A percentile compares a stretch with the other conserved stretches of the same genome.
phyloP scores from a whole-genome alignment of 768 basidiomycete species.

The Trametes maxima region DNA sequence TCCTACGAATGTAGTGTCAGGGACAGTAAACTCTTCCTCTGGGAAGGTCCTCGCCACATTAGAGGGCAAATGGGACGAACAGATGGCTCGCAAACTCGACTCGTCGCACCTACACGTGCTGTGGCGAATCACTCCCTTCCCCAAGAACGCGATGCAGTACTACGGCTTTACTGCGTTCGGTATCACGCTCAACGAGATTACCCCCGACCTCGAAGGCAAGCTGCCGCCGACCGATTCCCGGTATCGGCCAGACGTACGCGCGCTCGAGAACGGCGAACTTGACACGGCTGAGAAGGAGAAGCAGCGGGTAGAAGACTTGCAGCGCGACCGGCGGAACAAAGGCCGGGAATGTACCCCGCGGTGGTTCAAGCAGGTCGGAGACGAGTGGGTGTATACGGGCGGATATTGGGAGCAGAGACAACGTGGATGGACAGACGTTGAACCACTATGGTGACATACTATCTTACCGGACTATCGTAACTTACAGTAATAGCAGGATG shows the following conservation, averaged over 20 bases:
- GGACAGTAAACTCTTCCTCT: slow-evolving; percentile 53
- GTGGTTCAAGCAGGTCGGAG: slow-evolving; percentile 74
- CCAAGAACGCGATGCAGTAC: slow-evolving; percentile 66
- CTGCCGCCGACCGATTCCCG: slow-evolving; percentile 84
- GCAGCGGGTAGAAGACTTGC: slow-evolving; percentile 68
- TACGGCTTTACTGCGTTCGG: slow-evolving; percentile 86
- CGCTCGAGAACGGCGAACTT: slow-evolving; percentile 76
- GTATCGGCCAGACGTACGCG: slow-evolving; percentile 77
- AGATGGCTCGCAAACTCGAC: slow-evolving; percentile 68
- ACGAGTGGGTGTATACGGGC: slow-evolving; percentile 77
- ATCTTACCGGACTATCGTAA: slow-evolving; percentile 14
- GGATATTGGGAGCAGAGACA: slow-evolving; percentile 83
- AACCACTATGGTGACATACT: slow-evolving; percentile 62
- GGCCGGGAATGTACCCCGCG: slow-evolving; percentile 63
- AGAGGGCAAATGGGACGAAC: slow-evolving; percentile 93
- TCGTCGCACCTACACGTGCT: slow-evolving; percentile 70
- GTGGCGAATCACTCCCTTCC: slow-evolving; percentile 77
- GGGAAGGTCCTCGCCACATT: slow-evolving; percentile 61
- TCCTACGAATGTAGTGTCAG: slow-evolving; percentile 70
- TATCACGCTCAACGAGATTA: slow-evolving; percentile 81
- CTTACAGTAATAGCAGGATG: slow-evolving; percentile 20
- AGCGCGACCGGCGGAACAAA: slow-evolving; percentile 67
- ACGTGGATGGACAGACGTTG: slow-evolving; percentile 61
- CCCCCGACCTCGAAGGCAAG: slow-evolving; percentile 59
- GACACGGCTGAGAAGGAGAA: slow-evolving; percentile 77